Evolutionary conservation across 148 eudicot genomes (phyloP).

Genomic region (Beta vulgaris): DNA sequence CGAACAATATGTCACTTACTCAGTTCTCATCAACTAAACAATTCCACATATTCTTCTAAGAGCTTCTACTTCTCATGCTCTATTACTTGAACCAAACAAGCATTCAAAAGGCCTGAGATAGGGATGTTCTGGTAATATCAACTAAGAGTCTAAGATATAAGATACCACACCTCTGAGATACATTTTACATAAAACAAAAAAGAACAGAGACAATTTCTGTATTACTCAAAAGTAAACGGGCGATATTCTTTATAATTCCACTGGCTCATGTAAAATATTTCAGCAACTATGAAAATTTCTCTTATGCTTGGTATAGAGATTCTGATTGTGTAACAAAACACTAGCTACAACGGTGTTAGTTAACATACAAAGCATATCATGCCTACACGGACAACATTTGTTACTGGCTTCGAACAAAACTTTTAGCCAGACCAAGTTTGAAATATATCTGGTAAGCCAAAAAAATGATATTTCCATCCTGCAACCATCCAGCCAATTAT

Average conservation of each 20-base stretch:
- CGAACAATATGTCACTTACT: too few relatives aligned
- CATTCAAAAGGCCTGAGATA: too few relatives aligned
- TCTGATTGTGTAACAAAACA: background rate
- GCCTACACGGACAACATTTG: conserved; percentile 1
- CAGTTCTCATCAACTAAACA: too few relatives aligned
- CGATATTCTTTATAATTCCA: background rate
- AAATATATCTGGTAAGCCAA: background rate
- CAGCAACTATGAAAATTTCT: background rate
- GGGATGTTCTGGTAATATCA: too few relatives aligned
- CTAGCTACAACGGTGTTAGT: background rate
- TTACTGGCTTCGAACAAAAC: conserved; percentile 9
- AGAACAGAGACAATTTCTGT: background rate
- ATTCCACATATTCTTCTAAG: too few relatives aligned
- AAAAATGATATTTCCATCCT: conserved; percentile 3
- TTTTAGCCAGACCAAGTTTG: conserved; percentile 3
- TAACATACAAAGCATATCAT: background rate
- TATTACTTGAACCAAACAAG: too few relatives aligned
- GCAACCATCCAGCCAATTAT: background rate
- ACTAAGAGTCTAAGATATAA: too few relatives aligned
- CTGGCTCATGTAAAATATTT: background rate
- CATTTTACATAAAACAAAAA: background rate
- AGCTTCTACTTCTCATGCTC: too few relatives aligned
- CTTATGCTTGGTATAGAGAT: background rate
- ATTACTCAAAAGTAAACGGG: background rate
- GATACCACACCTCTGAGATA: too few relatives aligned